Base-by-base conservation (phyloP, 768 basidiomycete genomes). In the Lyophyllum semitale region DNA sequence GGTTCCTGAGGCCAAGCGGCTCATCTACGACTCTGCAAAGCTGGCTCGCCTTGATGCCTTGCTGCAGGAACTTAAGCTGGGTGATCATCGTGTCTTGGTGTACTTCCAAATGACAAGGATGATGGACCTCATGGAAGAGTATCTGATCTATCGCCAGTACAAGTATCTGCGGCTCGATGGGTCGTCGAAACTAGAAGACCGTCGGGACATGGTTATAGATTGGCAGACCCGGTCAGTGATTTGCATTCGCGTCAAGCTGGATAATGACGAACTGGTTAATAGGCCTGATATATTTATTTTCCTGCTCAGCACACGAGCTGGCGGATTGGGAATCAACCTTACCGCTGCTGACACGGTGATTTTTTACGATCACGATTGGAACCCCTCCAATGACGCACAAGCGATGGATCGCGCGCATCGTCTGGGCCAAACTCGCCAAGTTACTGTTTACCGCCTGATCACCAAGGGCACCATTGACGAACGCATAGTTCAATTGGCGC, bases 101-200 rank as follows among this genome's bases (percentile, higher is more conserved):
- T 99, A 98, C 74, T 98, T 98, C 87, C 97, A 99, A 72, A 99
- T 99, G 97, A 98, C 96, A 12, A 85, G 89, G 55, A 99, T 98
- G 97, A 97, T 99, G 88, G 95, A 98, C 69, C 77, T 98, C 47
- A 95, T 98, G 85, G 97, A 98, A 71, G 97, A 98, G 69, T 99
- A 98, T 69, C 79, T 99, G 57, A 93, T 97, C 54, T 97, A 91
- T 74, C 87, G 96, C 2, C 95, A 98, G 69, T 94, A 94, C 78
- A 95, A 94, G 71, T 97, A 98, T 67, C 76, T 97, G 17, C 83
- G 95, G 33, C 74, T 98, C 52, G 95, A 98, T 71, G 95, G 95
- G 33, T 91, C 91, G 1, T 96, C 94, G 26, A 94, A 95, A 62
- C 80, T 99, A 50, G 94, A 95, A 63, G 97, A 99, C 68, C 82